Conservation (phyloP, 2,329 filamentous ascomycete species). For the Mycosphaerella sp. region DNA sequence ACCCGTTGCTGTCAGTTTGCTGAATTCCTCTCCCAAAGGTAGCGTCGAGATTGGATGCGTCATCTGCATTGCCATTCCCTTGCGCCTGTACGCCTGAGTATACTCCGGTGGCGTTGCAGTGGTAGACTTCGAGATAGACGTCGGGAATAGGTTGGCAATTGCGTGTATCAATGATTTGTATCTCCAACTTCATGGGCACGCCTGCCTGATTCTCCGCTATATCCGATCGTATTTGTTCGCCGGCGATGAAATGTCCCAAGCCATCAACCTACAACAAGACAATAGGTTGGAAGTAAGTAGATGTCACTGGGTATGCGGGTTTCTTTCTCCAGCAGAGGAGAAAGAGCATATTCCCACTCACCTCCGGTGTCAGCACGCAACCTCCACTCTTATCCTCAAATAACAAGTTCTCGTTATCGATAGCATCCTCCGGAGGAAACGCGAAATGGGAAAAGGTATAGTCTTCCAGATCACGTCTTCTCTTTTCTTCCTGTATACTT, state of each 20-base stretch:
- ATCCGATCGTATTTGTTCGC: conserved; percentile 36
- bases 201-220: conserved; percentile 39
- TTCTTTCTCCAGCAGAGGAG: no score
- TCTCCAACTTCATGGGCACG: conserved; percentile 38
- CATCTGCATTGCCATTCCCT: conserved; percentile 33
- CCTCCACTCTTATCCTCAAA: conserved; percentile 4
- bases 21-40: conserved; percentile 39
- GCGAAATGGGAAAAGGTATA: conserved; percentile 4
- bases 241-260: conserved; percentile 28
- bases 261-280: neutral
- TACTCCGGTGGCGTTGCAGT: conserved; percentile 41
- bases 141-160: conserved; percentile 39
- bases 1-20: conserved; percentile 35
- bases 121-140: conserved; percentile 40
- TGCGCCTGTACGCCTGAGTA: conserved; percentile 35
- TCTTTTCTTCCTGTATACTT: neutral
- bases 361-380: conserved; percentile 11
- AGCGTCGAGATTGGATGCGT: conserved; percentile 29
- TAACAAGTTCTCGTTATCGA: neutral
- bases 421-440: neutral
- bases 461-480: neutral
- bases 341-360: neutral
- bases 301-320: no score
- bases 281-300: no score
- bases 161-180: conserved; percentile 40